Evolutionary conservation across 345 rosid species (phyloP), one percentile per base, ranked within the genome.

Genomic region (Fremontodendron californicum): DNA sequence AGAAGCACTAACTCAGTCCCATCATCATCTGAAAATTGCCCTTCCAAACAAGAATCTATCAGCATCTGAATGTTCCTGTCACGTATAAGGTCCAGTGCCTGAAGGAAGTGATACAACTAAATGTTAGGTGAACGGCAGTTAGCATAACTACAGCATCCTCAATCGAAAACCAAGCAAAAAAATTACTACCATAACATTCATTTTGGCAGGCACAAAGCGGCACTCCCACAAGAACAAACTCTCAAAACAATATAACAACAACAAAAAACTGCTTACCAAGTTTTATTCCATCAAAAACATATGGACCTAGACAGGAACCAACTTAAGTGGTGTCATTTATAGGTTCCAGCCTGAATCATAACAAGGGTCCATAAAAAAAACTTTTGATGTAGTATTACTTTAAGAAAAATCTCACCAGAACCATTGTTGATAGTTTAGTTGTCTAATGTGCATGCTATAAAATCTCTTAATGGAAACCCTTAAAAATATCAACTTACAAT

Each of bases 81-180:
- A 63, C 96, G 85, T 84, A 95, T 95, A 81, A 95, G 87, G 85
- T 95, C 99, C 52, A 95, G 89, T 31, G 99, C 99, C 99, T 95
- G 91, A 19, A 75, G 63, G 51, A n/a, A 48, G 43, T 74, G 58
- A 37, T 58, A 29, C 58, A 18, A 65, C 31, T 64, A n/a, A 55
- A 81, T 73, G 83, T 48, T 37, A 27, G 77, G 64, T 27, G 2
- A 37, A 73, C 54, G 29, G 57, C 58, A 43, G 37, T 54, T 51
- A 2, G 60, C 11, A 42, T 42, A 61, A 48, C 19, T 42, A 23
- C 19, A 19, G 9, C 35, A 37, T 61, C 12, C 63, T 43, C 11
- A 40, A 64, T 11, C 10, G 3, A 65, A 74, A 45, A 21, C 0
- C 7, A 9, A 58, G 46, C 25, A 67, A 31, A 71, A 10, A 57